Evolutionary conservation across 495 filamentous ascomycete species (phyloP).

Genomic region (Astrothelium subdiscretum): DNA sequence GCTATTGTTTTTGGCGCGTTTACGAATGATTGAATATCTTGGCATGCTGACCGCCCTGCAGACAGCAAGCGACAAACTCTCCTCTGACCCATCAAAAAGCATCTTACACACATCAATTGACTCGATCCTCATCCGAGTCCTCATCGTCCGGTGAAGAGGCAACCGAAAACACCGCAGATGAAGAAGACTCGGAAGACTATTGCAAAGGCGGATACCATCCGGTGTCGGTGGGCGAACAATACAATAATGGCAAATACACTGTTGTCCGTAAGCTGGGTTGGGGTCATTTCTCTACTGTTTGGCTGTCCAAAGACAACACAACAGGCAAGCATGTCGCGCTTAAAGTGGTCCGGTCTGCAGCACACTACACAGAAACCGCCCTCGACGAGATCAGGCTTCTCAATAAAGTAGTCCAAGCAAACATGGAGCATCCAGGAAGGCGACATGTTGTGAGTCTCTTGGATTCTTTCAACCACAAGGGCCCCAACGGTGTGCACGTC

Average conservation of each 20-base stretch:
- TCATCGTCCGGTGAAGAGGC: conserved; percentile 67
- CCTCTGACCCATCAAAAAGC: conserved; percentile 38
- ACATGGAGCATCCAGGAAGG: conserved; percentile 70
- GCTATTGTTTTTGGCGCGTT: neutral
- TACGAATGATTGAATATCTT: neutral
- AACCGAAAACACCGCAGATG: conserved; percentile 86
- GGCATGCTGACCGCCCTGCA: neutral
- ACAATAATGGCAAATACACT: conserved; percentile 95
- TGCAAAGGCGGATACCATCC: conserved; percentile 98
- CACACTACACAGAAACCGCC: conserved; percentile 97
- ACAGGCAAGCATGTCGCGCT: conserved; percentile 91
- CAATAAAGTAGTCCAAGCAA: conserved; percentile 91
- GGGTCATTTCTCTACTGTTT: conserved; percentile 98
- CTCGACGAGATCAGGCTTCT: conserved; percentile 98
- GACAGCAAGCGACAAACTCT: conserved; percentile 10
- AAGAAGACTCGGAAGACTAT: conserved; percentile 98
- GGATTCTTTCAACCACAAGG: conserved; percentile 96
- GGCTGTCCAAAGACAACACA: conserved; percentile 86
- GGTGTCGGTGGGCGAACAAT: conserved; percentile 83
- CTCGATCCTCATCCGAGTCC: conserved; percentile 67
- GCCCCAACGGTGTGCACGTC: conserved; percentile 89
- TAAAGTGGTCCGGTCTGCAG: conserved; percentile 93
- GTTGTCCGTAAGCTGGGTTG: conserved; percentile 95
- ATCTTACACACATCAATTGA: conserved; percentile 38
- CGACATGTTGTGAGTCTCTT: conserved; percentile 90